phyloP scores from a whole-genome alignment of 192 early-diverging fungal species.

The Podochytrium sp. region DNA sequence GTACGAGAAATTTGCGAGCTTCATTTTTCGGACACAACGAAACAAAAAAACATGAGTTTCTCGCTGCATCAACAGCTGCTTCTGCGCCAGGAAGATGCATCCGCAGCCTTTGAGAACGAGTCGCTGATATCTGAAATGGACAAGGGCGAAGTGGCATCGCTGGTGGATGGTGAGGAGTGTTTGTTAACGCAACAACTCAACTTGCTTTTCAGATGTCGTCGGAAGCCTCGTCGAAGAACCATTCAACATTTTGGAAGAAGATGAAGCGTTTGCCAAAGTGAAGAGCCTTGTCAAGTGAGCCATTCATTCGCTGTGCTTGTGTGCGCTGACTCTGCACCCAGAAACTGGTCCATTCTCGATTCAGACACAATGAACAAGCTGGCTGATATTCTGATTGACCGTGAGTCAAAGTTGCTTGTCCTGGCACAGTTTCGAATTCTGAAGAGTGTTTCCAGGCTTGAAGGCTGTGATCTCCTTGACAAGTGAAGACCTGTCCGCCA shows the following conservation, averaged over 20 bases:
- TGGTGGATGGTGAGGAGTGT: slow-evolving; percentile 8
- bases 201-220: slow-evolving; percentile 37
- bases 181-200: background rate
- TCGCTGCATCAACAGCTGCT: slow-evolving; percentile 22
- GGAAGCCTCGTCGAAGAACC: slow-evolving; percentile 43
- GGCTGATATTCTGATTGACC: slow-evolving; percentile 73
- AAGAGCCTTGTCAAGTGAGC: slow-evolving; percentile 72
- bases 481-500: background rate
- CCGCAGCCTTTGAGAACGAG: slow-evolving; percentile 13
- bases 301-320: background rate
- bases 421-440: background rate
- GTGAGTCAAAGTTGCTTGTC: slow-evolving; percentile 33
- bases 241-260: slow-evolving; percentile 28
- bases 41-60: too few relatives aligned
- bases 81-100: background rate
- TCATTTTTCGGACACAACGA: too few relatives aligned
- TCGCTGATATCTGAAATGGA: slow-evolving; percentile 1
- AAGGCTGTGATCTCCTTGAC: slow-evolving; percentile 10
- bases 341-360: slow-evolving; percentile 55
- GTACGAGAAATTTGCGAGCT: too few relatives aligned
- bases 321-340: slow-evolving; percentile 24
- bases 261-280: slow-evolving; percentile 63
- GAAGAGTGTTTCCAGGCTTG: background rate
- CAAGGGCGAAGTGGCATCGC: background rate
- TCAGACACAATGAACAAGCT: slow-evolving; percentile 58